phyloP scores from a whole-genome alignment of 2,329 filamentous ascomycete genomes.

The Arthrobotrys musiformis region DNA sequence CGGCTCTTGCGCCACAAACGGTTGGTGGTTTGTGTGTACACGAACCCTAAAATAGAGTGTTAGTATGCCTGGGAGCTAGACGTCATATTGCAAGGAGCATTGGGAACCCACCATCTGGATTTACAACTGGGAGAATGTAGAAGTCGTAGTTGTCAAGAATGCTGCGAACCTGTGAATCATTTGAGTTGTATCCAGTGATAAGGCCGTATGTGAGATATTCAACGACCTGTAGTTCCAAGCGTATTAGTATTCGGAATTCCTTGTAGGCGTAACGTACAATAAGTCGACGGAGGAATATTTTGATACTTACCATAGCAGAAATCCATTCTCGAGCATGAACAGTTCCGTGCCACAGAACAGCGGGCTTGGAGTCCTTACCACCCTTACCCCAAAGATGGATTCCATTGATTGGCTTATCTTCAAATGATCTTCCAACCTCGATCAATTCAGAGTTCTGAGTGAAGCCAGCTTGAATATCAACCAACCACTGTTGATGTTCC shows the following conservation, averaged over 20 bases:
- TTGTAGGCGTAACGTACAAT: too few relatives aligned
- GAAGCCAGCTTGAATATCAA: conserved; percentile 65
- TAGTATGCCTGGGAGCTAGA: not conserved
- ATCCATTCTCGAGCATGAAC: conserved; percentile 73
- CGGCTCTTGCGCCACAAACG: conserved; percentile 74
- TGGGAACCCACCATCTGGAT: conserved; percentile 66
- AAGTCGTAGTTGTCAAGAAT: conserved; percentile 72
- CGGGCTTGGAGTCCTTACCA: conserved; percentile 61
- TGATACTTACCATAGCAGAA: conserved; percentile 62
- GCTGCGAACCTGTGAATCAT: conserved; percentile 47
- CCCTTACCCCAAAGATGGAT: conserved; percentile 67
- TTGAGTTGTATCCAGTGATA: conserved; percentile 63
- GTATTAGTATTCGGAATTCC: too few relatives aligned
- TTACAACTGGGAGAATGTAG: conserved; percentile 73
- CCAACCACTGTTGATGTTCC: conserved; percentile 67
- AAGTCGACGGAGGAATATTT: too few relatives aligned
- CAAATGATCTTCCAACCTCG: conserved; percentile 65
- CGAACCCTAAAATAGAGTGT: conserved; percentile 64
- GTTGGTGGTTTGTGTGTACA: conserved; percentile 69
- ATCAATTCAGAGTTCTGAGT: conserved; percentile 66
- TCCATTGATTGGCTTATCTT: conserved; percentile 64
- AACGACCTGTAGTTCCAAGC: conserved; percentile 60
- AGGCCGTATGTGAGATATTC: conserved; percentile 69
- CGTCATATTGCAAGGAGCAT: not conserved
- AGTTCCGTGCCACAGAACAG: conserved; percentile 69